Base-by-base conservation (phyloP, 1,284 basidiomycete species). In the Cryptococcus wingfieldii region DNA sequence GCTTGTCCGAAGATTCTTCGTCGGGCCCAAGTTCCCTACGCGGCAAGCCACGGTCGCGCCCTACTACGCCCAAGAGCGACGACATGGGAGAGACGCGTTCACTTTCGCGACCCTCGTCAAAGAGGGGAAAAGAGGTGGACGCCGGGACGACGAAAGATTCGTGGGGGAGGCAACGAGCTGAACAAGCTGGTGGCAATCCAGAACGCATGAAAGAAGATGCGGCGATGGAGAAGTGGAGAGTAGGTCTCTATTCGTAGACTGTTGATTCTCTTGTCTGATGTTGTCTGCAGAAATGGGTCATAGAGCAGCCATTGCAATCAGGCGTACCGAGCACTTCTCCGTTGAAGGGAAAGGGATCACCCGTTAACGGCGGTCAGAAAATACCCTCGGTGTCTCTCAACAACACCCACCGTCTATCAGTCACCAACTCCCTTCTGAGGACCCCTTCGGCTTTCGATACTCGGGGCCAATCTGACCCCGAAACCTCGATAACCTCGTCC, bases 161-260 rank as follows among this genome's bases (percentile, higher is more conserved):
- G 9, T 9, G 41, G 7, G n/a, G 41, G 12, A 18, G 9, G 41
- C n/a, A 41, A 19, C 13, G 34, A 12, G 31, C 10, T 27, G 49
- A 14, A 18, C 19, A 37, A 16, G 23, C 27, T 8, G 28, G 13
- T 6, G 50, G 25, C 7, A 27, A 52, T n/a, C 18, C 6, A 7
- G 54, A 49, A 14, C 42, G 45, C 43, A 52, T 39, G 18, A 70
- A 69, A 51, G 67, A 72, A 34, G 70, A 72, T 13, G 54, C 63
- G 18, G 72, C 71, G 2, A 57, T 75, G 60, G 63, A 64, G 16
- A 75, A 72, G 56, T 75, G 72, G 72, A 62, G 72, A 58, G 72
- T 74, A 56, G 55, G 70, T 66, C 41, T 13, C 14, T 7, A 13
- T 13, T 25, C 47, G 23, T n/a, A n/a, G 42, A 34, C 44, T 12